A percentile compares a stretch with the other conserved stretches of the same genome.
These are phyloP conservation scores for Saksenaea oblongispora DNA, from an alignment of 371 early-diverging fungal species.

Conservation along the genomic window DNA sequence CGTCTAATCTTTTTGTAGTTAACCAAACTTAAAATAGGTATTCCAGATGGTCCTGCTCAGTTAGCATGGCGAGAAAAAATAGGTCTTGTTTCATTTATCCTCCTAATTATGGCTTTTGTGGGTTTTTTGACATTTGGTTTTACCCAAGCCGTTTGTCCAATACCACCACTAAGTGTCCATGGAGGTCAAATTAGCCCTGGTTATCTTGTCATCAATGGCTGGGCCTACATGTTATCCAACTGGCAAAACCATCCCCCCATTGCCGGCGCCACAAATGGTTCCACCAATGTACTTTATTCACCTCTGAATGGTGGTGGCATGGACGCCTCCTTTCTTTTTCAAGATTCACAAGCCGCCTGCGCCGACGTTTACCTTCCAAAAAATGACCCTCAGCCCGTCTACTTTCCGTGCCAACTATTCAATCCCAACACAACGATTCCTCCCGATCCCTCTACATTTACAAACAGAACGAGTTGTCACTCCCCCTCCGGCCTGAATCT, in stretches of 20 bases:
- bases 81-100: slow-evolving; percentile 71
- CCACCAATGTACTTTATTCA: slow-evolving; percentile 57
- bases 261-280: slow-evolving; percentile 28
- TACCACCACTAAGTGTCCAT: slow-evolving; percentile 28
- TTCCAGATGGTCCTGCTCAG: slow-evolving; percentile 54
- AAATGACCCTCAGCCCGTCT: slow-evolving; percentile 37
- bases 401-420: slow-evolving; percentile 73
- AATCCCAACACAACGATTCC: slow-evolving; percentile 47
- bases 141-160: slow-evolving; percentile 55
- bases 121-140: slow-evolving; percentile 69
- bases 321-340: slow-evolving; percentile 61
- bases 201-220: slow-evolving; percentile 55
- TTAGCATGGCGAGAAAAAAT: slow-evolving; percentile 88
- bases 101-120: slow-evolving; percentile 49
- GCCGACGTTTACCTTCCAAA: slow-evolving; percentile 48
- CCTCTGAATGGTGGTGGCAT: slow-evolving; percentile 67
- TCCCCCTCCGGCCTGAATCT: slow-evolving; percentile 39
- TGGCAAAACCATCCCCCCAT: slow-evolving; percentile 53
- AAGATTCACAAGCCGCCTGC: slow-evolving; percentile 56
- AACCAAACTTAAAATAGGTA: slow-evolving; percentile 28
- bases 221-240: slow-evolving; percentile 55
- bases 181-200: slow-evolving; percentile 42
- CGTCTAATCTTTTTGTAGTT: slow-evolving; percentile 1
- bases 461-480: slow-evolving; percentile 67
- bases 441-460: slow-evolving; percentile 52